Percentiles rank a stretch among this genome's conserved stretches.
These are phyloP conservation scores for Fusarium agapanthi DNA, from an alignment of 2,329 filamentous ascomycete genomes.

Conservation along the genomic window DNA sequence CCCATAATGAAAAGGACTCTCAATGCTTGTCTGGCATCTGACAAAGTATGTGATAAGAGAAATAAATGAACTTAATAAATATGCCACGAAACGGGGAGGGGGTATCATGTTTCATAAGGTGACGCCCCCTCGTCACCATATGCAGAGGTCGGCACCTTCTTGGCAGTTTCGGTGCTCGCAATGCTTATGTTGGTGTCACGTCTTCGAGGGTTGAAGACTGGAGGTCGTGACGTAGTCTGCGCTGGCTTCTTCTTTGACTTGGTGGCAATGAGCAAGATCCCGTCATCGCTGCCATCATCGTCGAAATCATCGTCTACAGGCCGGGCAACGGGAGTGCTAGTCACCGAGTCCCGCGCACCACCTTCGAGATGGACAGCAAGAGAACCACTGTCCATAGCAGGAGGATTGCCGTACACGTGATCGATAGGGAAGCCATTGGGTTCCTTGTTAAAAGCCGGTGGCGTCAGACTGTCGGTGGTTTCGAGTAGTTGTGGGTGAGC, in stretches of 20 bases:
- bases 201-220: slow-evolving; percentile 54
- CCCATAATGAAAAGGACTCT: slow-evolving; percentile 14
- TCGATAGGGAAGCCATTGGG: slow-evolving; percentile 58
- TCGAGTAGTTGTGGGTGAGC: slow-evolving; percentile 56
- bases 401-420: slow-evolving; percentile 46
- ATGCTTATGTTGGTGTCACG: slow-evolving; percentile 69
- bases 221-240: slow-evolving; percentile 24
- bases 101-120: slow-evolving; percentile 41
- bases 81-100: slow-evolving; percentile 28
- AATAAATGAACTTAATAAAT: slow-evolving; percentile 20
- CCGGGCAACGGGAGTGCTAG: slow-evolving; percentile 41
- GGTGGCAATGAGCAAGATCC: slow-evolving; percentile 64
- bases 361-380: slow-evolving; percentile 44
- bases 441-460: slow-evolving; percentile 61
- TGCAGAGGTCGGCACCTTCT: slow-evolving; percentile 56
- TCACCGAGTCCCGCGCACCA: slow-evolving; percentile 31
- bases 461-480: slow-evolving; percentile 63
- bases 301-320: slow-evolving; percentile 54
- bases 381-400: slow-evolving; percentile 46
- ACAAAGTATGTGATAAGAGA: slow-evolving; percentile 29
- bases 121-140: slow-evolving; percentile 46
- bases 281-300: slow-evolving; percentile 64
- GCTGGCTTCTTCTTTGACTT: slow-evolving; percentile 57
- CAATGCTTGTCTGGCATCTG: slow-evolving; percentile 29
- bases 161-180: slow-evolving; percentile 70